These are phyloP conservation scores for Solanum virginianum DNA, from an alignment of 257 asterid genomes.

Conservation along the genomic window DNA sequence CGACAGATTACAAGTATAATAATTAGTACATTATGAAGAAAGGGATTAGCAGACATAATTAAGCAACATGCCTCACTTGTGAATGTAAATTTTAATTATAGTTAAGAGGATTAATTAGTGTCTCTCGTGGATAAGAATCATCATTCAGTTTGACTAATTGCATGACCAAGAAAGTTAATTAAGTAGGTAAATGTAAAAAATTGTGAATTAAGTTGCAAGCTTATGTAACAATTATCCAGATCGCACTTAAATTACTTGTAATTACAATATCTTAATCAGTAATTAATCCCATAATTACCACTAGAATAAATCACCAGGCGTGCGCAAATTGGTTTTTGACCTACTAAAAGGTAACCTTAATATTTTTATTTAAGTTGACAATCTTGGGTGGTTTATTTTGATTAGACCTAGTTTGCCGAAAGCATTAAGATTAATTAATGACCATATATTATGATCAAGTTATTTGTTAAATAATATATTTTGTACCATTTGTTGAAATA, in stretches of 20 bases:
- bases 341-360: not conserved
- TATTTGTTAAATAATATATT: not conserved
- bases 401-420: constrained; percentile 1
- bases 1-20: not conserved
- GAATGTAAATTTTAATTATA: not conserved
- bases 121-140: not conserved
- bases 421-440: not conserved
- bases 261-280: not conserved
- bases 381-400: not conserved
- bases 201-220: not conserved
- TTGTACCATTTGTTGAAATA: not conserved
- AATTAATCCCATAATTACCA: not conserved
- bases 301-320: not conserved
- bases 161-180: not conserved
- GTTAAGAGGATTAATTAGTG: not conserved
- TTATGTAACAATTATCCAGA: not conserved
- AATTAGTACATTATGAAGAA: not conserved
- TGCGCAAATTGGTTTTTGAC: constrained; percentile 6
- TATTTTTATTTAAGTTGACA: not conserved
- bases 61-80: not conserved
- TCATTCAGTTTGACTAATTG: not conserved
- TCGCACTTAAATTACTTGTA: not conserved
- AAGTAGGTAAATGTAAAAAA: not conserved
- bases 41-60: not conserved
- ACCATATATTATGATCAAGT: not conserved